Conservation (phyloP, 352 stramenopile genomes). For the Pythium monospermum region DNA sequence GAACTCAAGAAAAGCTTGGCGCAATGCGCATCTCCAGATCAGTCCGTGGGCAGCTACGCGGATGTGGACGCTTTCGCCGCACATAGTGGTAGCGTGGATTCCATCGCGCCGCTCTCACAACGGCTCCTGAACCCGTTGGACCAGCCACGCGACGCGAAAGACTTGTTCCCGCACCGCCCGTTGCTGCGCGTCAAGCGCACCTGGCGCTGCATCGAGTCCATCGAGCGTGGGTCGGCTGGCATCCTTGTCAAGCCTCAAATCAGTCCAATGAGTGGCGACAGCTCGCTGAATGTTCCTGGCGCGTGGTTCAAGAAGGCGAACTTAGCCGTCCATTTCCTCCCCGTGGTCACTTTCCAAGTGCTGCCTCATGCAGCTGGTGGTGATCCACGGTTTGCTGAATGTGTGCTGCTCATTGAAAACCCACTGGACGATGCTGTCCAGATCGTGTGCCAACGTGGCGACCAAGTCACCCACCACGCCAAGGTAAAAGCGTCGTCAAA, state of each 20-base stretch:
- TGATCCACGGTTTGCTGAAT: conserved; percentile 28
- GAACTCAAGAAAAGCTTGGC: conserved; percentile 46
- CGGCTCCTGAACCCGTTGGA: conserved; percentile 60
- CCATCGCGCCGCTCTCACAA: conserved; percentile 53
- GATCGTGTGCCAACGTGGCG: conserved; percentile 35
- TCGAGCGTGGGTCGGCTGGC: conserved; percentile 59
- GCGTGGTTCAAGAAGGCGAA: conserved; percentile 88
- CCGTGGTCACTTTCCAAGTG: conserved; percentile 65
- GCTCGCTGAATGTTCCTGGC: conserved; percentile 64
- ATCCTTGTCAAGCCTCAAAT: conserved; percentile 91
- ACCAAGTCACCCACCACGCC: conserved; percentile 14
- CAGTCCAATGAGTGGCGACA: conserved; percentile 87
- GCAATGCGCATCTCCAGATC: conserved; percentile 8
- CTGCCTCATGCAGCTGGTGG: conserved; percentile 28
- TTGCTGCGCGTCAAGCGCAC: conserved; percentile 77
- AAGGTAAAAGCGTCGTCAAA: conserved; percentile 5
- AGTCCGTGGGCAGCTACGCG: too few relatives aligned
- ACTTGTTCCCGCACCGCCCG: conserved; percentile 57
- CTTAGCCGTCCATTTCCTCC: conserved; percentile 68
- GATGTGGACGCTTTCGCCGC: conserved; percentile 16
- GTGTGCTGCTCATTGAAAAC: conserved; percentile 73
- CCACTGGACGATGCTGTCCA: conserved; percentile 72
- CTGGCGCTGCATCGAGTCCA: conserved; percentile 83
- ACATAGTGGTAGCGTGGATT: conserved; percentile 34
- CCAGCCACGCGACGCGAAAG: conserved; percentile 42